Conservation (phyloP, 1,284 basidiomycete genomes). For the Irpex sp. region DNA sequence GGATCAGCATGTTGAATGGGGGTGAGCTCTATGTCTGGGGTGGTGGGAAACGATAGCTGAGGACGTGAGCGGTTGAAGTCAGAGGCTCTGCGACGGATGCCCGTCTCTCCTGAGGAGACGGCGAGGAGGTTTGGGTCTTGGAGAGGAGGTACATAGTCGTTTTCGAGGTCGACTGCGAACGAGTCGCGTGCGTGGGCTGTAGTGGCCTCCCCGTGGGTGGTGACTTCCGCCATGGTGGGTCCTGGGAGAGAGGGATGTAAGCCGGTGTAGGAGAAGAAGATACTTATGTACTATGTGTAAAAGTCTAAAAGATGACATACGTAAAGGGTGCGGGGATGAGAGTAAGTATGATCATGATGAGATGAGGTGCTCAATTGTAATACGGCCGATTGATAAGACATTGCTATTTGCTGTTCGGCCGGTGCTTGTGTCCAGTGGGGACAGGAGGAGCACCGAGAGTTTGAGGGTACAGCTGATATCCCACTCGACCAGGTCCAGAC, state of each 20-base stretch:
- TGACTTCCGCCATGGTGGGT: background rate
- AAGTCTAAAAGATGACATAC: no score
- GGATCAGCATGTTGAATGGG: background rate
- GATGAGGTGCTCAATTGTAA: background rate
- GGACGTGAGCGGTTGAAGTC: background rate
- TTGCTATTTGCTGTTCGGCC: background rate
- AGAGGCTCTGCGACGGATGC: background rate
- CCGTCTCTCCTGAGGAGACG: background rate
- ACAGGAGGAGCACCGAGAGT: background rate
- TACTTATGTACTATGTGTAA: background rate
- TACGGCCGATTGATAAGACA: background rate
- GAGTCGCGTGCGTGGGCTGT: background rate
- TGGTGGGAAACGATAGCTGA: background rate
- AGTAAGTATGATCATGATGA: background rate
- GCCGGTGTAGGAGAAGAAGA: background rate
- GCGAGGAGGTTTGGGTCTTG: background rate
- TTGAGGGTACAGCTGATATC: background rate
- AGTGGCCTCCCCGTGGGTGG: no score
- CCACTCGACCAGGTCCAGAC: background rate
- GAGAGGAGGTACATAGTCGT: background rate
- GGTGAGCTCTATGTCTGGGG: background rate
- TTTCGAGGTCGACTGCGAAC: background rate
- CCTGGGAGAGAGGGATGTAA: background rate
- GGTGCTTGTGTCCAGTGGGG: background rate
- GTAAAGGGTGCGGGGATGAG: background rate